Evolutionary conservation across 108 stramenopile species (phyloP), one percentile per base, ranked within the genome.

Genomic region (Fistulifera solaris): DNA sequence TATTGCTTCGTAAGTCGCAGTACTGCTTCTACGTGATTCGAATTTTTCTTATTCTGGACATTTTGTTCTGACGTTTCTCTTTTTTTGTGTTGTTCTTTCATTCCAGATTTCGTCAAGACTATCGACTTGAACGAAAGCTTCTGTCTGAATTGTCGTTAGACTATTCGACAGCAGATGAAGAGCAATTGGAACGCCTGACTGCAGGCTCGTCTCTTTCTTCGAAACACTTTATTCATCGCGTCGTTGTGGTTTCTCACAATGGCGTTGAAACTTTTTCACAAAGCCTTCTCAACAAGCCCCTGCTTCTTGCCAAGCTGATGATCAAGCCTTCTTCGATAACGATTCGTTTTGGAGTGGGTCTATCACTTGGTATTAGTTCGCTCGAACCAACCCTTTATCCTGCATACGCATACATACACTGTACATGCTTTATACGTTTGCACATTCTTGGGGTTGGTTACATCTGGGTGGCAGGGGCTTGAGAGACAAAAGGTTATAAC

Each of bases 301-400:
- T 35, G 42, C 44, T 48, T 31, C 48, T n/a, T 31, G 62, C 46
- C 48, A 65, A 25, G 58, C 48, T 38, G 21, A 27, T 40, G 27
- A 46, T 35, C 68, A 73, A 31, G 77, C 71, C 68, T 86, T 84
- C 73, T 90, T 90, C 60, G 88, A 90, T 66, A 90, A 80, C 78
- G 88, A 90, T 66, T 81, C 80, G 48, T 90, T 90, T 59, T 90
- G 88, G 88, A 84, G 75, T 70, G 88, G 88, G 56, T 83, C 81
- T 12, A 78, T 90, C 48, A 90, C 88, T 21, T 90, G 88, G 88
- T 90, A 90, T 71, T 90, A 77, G 65, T 61, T 15, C 53, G 7
- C 6, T 10, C 44, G 31, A 6, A 40, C 18, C 28, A 23, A 18
- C 17, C 24, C 44, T 31, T 50, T n/a, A 24, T 28, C 23, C 63